Percentiles rank a stretch among this genome's conserved stretches.
These are phyloP conservation scores for Colletotrichum karsti DNA, from an alignment of 2,329 filamentous ascomycete genomes.

Conservation along the genomic window DNA sequence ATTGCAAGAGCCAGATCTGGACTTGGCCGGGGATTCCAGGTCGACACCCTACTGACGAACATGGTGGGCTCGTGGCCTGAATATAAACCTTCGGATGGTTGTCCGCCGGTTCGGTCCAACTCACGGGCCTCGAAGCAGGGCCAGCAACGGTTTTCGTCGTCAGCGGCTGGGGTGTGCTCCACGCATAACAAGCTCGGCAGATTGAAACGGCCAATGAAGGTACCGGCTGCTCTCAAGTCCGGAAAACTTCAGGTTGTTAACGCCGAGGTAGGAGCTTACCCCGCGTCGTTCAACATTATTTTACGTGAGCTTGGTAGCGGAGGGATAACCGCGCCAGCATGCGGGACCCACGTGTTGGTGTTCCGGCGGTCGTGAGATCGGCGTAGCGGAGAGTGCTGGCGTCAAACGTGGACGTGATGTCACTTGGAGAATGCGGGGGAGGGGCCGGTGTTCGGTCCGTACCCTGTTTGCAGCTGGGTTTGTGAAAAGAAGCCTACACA, in stretches of 20 bases:
- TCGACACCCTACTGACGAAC: neutral
- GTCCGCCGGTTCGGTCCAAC: neutral
- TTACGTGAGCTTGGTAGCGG: neutral
- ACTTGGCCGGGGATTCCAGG: neutral
- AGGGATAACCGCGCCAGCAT: slow-evolving; percentile 3
- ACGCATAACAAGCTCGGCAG: neutral
- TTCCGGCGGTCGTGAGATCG: neutral
- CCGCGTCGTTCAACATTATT: slow-evolving; percentile 1
- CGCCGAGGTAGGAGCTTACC: slow-evolving; percentile 7
- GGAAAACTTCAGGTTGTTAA: neutral
- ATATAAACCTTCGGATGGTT: slow-evolving; percentile 14
- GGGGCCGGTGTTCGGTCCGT: slow-evolving; percentile 6
- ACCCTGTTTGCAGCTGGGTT: neutral
- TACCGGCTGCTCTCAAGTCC: neutral
- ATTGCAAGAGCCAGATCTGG: neutral
- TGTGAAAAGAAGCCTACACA: neutral
- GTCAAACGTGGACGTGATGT: neutral
- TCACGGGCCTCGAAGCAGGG: neutral
- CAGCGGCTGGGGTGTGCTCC: slow-evolving; percentile 10
- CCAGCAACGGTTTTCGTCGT: neutral
- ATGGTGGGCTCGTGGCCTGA: neutral
- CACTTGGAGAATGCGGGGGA: slow-evolving; percentile 21
- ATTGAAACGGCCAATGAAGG: slow-evolving; percentile 4
- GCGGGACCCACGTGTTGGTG: neutral
- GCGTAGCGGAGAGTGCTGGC: neutral